A percentile compares a stretch with the other conserved stretches of the same genome.
phyloP scores from a whole-genome alignment of 2,329 filamentous ascomycete genomes.

The Corynespora cassiicola region DNA sequence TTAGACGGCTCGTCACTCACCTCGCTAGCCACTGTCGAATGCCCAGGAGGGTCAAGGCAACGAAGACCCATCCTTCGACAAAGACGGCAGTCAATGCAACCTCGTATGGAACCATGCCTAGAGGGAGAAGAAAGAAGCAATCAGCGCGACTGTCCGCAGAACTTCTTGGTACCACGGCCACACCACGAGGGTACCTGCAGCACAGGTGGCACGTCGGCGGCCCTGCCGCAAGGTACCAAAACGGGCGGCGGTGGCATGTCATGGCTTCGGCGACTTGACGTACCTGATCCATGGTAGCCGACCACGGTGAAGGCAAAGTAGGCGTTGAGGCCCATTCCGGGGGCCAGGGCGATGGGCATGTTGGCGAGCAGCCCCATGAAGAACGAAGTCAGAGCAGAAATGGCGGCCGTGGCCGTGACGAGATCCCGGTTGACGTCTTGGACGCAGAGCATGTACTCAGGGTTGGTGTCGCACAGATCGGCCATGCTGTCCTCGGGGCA shows the following conservation, averaged over 20 bases:
- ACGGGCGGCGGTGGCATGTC: conserved; percentile 16
- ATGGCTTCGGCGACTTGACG: conserved; percentile 17
- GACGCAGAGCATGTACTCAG: conserved; percentile 69
- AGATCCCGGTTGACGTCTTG: conserved; percentile 74
- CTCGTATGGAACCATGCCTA: conserved; percentile 69
- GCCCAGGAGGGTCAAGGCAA: conserved; percentile 75
- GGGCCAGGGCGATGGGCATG: conserved; percentile 75
- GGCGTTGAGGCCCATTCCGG: conserved; percentile 83
- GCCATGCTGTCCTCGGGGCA: conserved; percentile 60
- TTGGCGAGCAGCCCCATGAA: conserved; percentile 85
- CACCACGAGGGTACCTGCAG: conserved; percentile 6
- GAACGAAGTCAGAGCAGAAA: conserved; percentile 79
- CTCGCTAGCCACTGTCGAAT: conserved; percentile 72
- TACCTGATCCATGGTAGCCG: conserved; percentile 75
- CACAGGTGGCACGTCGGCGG: conserved; percentile 13
- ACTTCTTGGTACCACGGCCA: conserved; percentile 6
- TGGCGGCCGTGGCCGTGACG: conserved; percentile 84
- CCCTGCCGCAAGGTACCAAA: conserved; percentile 12
- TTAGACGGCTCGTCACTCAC: conserved; percentile 53
- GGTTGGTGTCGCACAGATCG: conserved; percentile 62
- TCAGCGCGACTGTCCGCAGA: too few relatives aligned
- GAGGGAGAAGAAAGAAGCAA: too few relatives aligned
- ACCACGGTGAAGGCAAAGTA: conserved; percentile 87
- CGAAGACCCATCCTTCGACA: conserved; percentile 86
- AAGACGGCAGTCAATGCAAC: conserved; percentile 86